A percentile compares a stretch with the other conserved stretches of the same genome.
Conservation (phyloP, 306 rosid genomes). For the Cucumis cinereus region DNA sequence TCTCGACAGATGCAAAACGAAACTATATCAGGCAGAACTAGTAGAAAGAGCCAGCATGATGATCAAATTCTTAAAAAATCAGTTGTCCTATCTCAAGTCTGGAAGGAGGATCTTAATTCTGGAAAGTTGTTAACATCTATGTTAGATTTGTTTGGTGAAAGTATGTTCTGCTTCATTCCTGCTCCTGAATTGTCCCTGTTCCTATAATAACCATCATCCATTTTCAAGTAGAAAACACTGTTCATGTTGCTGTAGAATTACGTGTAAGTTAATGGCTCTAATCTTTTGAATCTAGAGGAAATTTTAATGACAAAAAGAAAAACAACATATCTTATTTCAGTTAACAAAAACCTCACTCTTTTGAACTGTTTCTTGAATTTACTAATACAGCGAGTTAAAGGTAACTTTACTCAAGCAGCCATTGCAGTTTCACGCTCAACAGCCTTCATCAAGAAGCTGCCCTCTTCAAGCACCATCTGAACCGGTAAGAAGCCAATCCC, state of each 20-base stretch:
- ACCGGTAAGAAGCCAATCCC: constrained; percentile 60
- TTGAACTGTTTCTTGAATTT: background rate
- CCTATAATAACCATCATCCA: constrained; percentile 12
- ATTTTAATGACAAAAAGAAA: background rate
- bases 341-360: background rate
- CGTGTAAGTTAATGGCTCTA: background rate
- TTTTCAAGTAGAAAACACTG: background rate
- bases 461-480: constrained; percentile 60
- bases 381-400: background rate
- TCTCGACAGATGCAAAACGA: constrained; percentile 34
- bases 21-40: constrained; percentile 16
- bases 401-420: constrained; percentile 4
- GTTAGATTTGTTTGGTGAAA: constrained; percentile 58
- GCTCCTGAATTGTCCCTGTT: constrained; percentile 49
- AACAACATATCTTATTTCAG: background rate
- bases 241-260: background rate
- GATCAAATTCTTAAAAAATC: constrained; percentile 34
- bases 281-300: background rate
- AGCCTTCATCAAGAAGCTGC: constrained; percentile 47
- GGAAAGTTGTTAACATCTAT: constrained; percentile 49
- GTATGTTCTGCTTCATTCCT: constrained; percentile 47
- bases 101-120: constrained; percentile 82
- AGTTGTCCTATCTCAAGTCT: constrained; percentile 56
- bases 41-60: constrained; percentile 18
- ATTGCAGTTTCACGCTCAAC: constrained; percentile 39